Evolutionary conservation across 257 asterid species (phyloP).

Genomic region (Salvia splendens): DNA sequence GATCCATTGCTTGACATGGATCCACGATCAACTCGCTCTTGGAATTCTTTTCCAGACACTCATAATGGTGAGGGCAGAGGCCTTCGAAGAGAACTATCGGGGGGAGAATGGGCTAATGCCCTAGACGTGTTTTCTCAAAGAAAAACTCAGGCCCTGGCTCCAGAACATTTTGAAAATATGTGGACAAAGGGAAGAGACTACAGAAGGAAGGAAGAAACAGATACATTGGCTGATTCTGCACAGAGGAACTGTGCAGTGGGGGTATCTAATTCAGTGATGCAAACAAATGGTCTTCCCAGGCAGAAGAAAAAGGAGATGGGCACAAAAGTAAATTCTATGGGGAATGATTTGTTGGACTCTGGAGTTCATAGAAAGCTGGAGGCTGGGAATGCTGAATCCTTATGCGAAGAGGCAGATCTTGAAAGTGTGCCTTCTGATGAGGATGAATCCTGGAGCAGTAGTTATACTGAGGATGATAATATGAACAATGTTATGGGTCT

Average conservation of each 20-base stretch:
- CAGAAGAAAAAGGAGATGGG: conserved; percentile 43
- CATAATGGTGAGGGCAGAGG: conserved; percentile 54
- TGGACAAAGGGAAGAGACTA: conserved; percentile 94
- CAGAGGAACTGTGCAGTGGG: conserved; percentile 45
- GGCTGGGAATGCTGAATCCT: conserved; percentile 26
- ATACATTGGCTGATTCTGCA: conserved; percentile 40
- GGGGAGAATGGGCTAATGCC: conserved; percentile 88
- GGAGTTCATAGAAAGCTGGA: conserved; percentile 35
- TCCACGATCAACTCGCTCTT: conserved; percentile 69
- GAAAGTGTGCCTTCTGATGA: conserved; percentile 48
- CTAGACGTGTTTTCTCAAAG: conserved; percentile 72
- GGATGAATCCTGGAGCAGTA: conserved; percentile 67
- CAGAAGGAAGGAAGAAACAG: conserved; percentile 52
- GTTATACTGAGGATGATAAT: conserved; percentile 83
- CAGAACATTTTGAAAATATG: conserved; percentile 93
- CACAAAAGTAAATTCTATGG: conserved; percentile 21
- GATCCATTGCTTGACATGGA: conserved; percentile 89
- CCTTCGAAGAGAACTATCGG: conserved; percentile 54
- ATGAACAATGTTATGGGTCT: conserved; percentile 67
- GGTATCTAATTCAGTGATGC: conserved; percentile 49
- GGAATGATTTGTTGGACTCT: conserved; percentile 33
- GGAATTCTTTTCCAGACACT: conserved; percentile 68
- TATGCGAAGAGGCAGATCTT: conserved; percentile 51
- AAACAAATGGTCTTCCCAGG: conserved; percentile 40
- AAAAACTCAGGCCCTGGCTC: conserved; percentile 81